Percentiles rank a stretch among this genome's conserved stretches.
phyloP scores from a whole-genome alignment of 208 protist species.

The Acanthamoeba castellanii region DNA sequence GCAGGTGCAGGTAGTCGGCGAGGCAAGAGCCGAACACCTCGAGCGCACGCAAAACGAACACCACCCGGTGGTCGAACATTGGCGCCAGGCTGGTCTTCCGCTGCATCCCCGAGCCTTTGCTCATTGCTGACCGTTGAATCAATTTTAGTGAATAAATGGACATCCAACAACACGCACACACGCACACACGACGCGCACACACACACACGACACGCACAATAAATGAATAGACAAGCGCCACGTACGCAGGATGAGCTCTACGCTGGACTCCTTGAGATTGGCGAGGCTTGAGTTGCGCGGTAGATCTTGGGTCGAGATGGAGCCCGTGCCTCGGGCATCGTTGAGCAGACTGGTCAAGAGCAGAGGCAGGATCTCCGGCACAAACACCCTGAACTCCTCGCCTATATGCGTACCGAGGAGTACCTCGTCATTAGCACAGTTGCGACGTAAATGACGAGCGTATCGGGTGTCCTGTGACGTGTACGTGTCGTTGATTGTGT shows the following conservation, averaged over 20 bases:
- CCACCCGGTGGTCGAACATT: not conserved
- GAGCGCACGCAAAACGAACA: constrained; percentile 86
- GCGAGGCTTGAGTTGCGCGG: not conserved
- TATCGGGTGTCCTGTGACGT: no score
- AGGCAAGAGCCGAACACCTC: constrained; percentile 90
- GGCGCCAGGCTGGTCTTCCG: not conserved
- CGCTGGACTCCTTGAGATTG: not conserved
- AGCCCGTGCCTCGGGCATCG: constrained; percentile 28
- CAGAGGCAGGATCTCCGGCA: constrained; percentile 91
- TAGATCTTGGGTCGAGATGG: not conserved
- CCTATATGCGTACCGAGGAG: not conserved
- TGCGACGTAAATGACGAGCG: no score
- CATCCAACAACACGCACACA: not conserved
- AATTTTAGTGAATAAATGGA: not conserved
- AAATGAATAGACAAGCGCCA: not conserved
- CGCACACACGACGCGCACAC: no score
- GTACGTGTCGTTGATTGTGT: no score
- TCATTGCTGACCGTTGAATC: not conserved
- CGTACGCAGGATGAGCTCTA: not conserved
- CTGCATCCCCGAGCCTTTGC: not conserved
- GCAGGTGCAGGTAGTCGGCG: constrained; percentile 94
- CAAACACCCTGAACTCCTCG: constrained; percentile 93
- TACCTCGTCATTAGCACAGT: no score
- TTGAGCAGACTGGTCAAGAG: constrained; percentile 85
- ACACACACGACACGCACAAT: no score